A percentile compares a stretch with the other conserved stretches of the same genome.
Conservation (phyloP, 805 yeast genomes). For the Candida ficus region DNA sequence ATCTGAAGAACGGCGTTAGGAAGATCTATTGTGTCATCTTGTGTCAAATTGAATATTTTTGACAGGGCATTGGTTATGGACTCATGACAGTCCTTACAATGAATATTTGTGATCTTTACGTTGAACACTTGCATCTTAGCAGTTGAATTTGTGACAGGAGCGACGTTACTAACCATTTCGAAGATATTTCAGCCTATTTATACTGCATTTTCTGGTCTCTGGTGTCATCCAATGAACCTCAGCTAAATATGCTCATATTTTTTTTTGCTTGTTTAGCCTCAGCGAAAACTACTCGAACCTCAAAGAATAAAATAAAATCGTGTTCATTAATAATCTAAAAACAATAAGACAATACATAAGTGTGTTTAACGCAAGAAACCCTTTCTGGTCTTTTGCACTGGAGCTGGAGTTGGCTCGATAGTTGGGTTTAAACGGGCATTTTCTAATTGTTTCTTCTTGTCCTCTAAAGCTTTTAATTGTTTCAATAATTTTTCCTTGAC, state of each 20-base stretch:
- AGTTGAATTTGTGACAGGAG: not conserved
- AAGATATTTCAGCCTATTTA: not conserved
- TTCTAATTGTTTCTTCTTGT: constrained; percentile 79
- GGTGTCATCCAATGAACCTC: no score
- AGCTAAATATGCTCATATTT: constrained; percentile 3
- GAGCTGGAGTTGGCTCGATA: constrained; percentile 29
- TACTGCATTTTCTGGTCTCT: not conserved
- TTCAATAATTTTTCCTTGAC: constrained; percentile 91
- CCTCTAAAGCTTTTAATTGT: constrained; percentile 87
- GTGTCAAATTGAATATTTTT: constrained; percentile 8
- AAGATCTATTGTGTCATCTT: not conserved
- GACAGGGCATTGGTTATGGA: constrained; percentile 29
- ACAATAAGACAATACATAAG: not conserved
- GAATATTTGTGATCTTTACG: constrained; percentile 36
- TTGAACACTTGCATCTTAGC: constrained; percentile 10
- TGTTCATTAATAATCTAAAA: not conserved
- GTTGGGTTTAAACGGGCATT: constrained; percentile 45
- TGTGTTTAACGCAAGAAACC: constrained; percentile 68
- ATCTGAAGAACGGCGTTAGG: constrained; percentile 12
- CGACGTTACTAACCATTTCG: not conserved
- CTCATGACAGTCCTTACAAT: constrained; percentile 48
- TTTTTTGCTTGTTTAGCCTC: not conserved
- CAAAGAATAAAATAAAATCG: constrained; percentile 1
- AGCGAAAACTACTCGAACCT: not conserved
- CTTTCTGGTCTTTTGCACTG: constrained; percentile 60